Base-by-base conservation (phyloP, 306 rosid species). In the Castanopsis chinensis region DNA sequence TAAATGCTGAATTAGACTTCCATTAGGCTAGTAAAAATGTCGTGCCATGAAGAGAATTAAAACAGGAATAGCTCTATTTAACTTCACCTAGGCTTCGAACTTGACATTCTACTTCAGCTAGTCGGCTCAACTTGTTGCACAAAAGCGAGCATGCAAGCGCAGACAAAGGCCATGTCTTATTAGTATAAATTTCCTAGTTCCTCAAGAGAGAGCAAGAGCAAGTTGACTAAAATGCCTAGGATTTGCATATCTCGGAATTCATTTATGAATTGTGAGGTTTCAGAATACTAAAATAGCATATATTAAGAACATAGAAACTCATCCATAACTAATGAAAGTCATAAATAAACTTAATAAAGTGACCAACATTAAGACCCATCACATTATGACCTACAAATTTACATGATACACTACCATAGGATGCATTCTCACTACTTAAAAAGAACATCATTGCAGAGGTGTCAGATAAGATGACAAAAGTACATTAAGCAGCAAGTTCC, bases 381-480 rank as follows among this genome's bases (percentile, higher is more conserved):
- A 72, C 53, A 55, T 77, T 20, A 3, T 19, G 60, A n/a, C 52
- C 79, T 73, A 74, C 76, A 77, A 68, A 80, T 77, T 68, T 84
- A 81, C 84, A 72, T 27, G 63, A 55, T 59, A 68, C 55, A 59
- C 76, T 35, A 77, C 81, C 67, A 80, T 75, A 65, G 78, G 77
- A 73, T 80, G 84, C 88, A 76, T 81, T 63, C 74, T 82, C 72
- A 63, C 78, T 70, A 65, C 45, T 20, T 15, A 33, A 77, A 59
- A 49, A 52, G 9, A 73, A 76, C 60, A 30, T 74, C 12, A 69
- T 71, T 71, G 77, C 74, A 75, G 67, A 57, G 72, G 78, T 79
- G 57, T 69, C 33, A 51, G 78, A 82, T 45, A 80, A 81, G 71
- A 79, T 73, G 82, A 72, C 56, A 51, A 72, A 72, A 69, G 74